These are phyloP conservation scores for Venturia asperata DNA, from an alignment of 2,329 filamentous ascomycete species.

Conservation along the genomic window DNA sequence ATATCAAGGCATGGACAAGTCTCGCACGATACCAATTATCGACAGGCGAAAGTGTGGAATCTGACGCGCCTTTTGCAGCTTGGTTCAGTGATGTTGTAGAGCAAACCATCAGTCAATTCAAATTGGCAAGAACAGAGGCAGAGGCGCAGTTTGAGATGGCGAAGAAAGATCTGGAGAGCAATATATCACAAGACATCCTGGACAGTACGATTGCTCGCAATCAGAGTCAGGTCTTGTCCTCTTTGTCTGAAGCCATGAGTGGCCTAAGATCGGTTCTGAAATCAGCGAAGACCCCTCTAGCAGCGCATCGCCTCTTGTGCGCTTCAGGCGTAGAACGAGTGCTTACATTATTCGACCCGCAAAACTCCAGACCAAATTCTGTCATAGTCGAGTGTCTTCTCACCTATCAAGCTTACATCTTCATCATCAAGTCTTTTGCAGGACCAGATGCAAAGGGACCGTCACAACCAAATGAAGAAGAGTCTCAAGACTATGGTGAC, in stretches of 20 bases:
- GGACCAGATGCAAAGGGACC: slow-evolving; percentile 19
- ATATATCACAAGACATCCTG: slow-evolving; percentile 42
- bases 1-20: slow-evolving; percentile 51
- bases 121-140: slow-evolving; percentile 49
- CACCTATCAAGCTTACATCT: slow-evolving; percentile 39
- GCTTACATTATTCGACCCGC: slow-evolving; percentile 47
- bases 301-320: slow-evolving; percentile 38
- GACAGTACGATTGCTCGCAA: slow-evolving; percentile 49
- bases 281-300: slow-evolving; percentile 34
- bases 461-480: slow-evolving; percentile 30
- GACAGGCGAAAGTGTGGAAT: slow-evolving; percentile 40
- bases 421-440: not conserved
- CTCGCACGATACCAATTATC: slow-evolving; percentile 52
- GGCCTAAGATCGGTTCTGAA: slow-evolving; percentile 45
- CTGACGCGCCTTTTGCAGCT: slow-evolving; percentile 43
- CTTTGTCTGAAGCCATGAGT: slow-evolving; percentile 46
- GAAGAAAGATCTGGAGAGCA: slow-evolving; percentile 30
- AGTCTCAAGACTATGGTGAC: slow-evolving; percentile 59
- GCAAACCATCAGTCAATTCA: slow-evolving; percentile 49
- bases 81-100: slow-evolving; percentile 50
- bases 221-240: slow-evolving; percentile 50
- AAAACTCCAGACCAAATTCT: slow-evolving; percentile 36
- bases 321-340: slow-evolving; percentile 40
- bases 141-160: slow-evolving; percentile 44
- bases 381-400: slow-evolving; percentile 45